Percentiles rank a stretch among this genome's conserved stretches.
phyloP scores from a whole-genome alignment of 371 early-diverging fungal genomes.

The Apophysomyces trapeziformis region DNA sequence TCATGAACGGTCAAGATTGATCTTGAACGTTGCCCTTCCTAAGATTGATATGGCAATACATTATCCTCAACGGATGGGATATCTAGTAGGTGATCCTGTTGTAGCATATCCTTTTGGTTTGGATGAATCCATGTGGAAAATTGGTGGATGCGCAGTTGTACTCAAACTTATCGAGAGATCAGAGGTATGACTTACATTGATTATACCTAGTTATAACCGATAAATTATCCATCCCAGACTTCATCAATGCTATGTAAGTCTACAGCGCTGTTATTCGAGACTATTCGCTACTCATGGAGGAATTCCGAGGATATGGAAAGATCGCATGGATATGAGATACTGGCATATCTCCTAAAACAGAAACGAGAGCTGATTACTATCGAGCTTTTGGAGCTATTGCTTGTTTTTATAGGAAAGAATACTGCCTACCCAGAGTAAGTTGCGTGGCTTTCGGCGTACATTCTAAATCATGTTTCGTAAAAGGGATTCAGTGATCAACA shows the following conservation, averaged over 20 bases:
- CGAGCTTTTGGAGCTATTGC: conserved; percentile 63
- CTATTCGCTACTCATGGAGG: conserved; percentile 71
- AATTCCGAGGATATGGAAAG: conserved; percentile 79
- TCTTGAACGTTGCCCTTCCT: conserved; percentile 66
- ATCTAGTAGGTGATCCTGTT: conserved; percentile 59
- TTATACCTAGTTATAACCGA: not conserved
- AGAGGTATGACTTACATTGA: conserved; percentile 45
- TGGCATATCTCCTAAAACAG: conserved; percentile 68
- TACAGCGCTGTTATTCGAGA: conserved; percentile 62
- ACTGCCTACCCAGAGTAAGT: conserved; percentile 58
- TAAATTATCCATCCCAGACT: conserved; percentile 38
- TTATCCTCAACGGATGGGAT: conserved; percentile 47
- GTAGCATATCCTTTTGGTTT: conserved; percentile 62
- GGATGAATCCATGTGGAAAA: conserved; percentile 76
- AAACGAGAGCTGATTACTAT: conserved; percentile 65
- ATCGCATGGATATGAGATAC: conserved; percentile 72
- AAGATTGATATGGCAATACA: conserved; percentile 59
- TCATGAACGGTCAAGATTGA: conserved; percentile 32
- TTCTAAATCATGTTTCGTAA: not conserved
- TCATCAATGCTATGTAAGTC: conserved; percentile 62
- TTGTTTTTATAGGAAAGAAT: conserved; percentile 71
- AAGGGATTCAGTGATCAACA: conserved; percentile 68
- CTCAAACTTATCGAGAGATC: conserved; percentile 66
- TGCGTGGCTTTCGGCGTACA: not conserved
- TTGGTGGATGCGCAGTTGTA: conserved; percentile 73